Percentiles rank a stretch among this genome's conserved stretches.
Evolutionary conservation across 2,329 filamentous ascomycete genomes (phyloP).

Genomic region (Ambrosiella beaveri): DNA sequence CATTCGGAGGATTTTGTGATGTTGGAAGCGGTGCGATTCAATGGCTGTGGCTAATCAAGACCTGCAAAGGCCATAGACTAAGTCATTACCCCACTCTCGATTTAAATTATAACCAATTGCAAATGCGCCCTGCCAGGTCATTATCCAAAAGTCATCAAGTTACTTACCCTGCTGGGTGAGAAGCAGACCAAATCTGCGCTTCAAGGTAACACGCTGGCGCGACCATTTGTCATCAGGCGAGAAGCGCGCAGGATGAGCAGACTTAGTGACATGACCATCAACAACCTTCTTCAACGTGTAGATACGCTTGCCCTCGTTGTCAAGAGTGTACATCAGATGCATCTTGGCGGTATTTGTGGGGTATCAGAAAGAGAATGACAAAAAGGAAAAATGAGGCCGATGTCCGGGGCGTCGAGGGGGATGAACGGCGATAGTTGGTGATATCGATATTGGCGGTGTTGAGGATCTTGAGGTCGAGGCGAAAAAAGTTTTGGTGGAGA

Average conservation of each 20-base stretch:
- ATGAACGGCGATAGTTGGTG: not conserved
- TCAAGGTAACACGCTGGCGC: slow-evolving; percentile 83
- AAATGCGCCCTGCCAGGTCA: not conserved
- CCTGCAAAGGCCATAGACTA: not conserved
- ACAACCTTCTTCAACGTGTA: slow-evolving; percentile 92
- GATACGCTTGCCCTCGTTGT: slow-evolving; percentile 64
- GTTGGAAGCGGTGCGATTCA: too few relatives aligned
- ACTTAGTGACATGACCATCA: slow-evolving; percentile 77
- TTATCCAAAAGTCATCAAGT: too few relatives aligned
- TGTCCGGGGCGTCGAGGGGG: not conserved
- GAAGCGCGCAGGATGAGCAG: slow-evolving; percentile 88
- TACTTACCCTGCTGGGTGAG: slow-evolving; percentile 56
- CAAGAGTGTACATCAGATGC: slow-evolving; percentile 69
- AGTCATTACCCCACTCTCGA: too few relatives aligned
- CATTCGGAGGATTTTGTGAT: too few relatives aligned
- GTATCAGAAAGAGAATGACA: not conserved
- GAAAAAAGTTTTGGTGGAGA: slow-evolving; percentile 10
- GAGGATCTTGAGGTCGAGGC: not conserved
- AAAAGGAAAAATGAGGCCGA: not conserved
- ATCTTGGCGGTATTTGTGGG: slow-evolving; percentile 21
- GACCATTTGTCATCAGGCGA: slow-evolving; percentile 98
- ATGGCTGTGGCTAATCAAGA: not conserved
- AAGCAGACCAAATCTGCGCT: slow-evolving; percentile 80
- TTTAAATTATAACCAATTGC: not conserved
- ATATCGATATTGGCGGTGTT: not conserved